Percentiles rank a stretch among this genome's conserved stretches.
Evolutionary conservation across 2,329 filamentous ascomycete species (phyloP).

Genomic region (Claviceps sp.): DNA sequence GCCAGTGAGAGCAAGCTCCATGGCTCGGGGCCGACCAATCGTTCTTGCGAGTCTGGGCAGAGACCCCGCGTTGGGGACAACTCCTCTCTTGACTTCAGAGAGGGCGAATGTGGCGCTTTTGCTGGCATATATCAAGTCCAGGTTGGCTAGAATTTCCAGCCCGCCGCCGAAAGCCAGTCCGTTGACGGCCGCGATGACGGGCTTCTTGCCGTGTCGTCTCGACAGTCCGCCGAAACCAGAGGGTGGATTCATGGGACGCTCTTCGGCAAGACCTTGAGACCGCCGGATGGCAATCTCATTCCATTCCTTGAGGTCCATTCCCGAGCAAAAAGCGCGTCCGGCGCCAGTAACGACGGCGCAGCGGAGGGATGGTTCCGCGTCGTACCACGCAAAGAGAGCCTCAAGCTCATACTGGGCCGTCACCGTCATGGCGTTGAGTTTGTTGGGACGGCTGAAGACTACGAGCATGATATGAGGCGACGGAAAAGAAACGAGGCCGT

Average conservation of each 20-base stretch:
- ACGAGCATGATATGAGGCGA: slow-evolving; percentile 24
- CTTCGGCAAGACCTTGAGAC: slow-evolving; percentile 1
- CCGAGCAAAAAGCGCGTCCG: slow-evolving; percentile 53
- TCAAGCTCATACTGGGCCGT: slow-evolving; percentile 35
- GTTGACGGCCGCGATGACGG: slow-evolving; percentile 64
- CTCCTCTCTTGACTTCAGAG: slow-evolving; percentile 58
- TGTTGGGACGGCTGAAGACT: slow-evolving; percentile 43
- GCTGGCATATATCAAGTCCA: slow-evolving; percentile 56
- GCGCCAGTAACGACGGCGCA: slow-evolving; percentile 51
- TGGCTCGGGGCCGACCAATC: slow-evolving; percentile 55
- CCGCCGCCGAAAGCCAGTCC: slow-evolving; percentile 64
- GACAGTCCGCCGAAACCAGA: slow-evolving; percentile 53
- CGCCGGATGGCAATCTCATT: slow-evolving; percentile 24
- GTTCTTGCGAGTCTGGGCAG: slow-evolving; percentile 52
- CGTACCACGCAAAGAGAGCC: slow-evolving; percentile 44
- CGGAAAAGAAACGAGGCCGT: slow-evolving; percentile 24
- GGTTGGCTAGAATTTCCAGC: slow-evolving; percentile 63
- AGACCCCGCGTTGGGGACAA: slow-evolving; percentile 57
- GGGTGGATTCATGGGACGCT: slow-evolving; percentile 18
- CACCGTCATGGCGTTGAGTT: slow-evolving; percentile 43
- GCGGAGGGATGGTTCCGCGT: slow-evolving; percentile 44
- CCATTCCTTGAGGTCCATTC: slow-evolving; percentile 57
- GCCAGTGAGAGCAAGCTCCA: slow-evolving; percentile 57
- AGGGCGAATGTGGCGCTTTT: slow-evolving; percentile 48
- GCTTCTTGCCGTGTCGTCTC: slow-evolving; percentile 56